Conservation (phyloP, 2,329 filamentous ascomycete species). For the Colletotrichum abscissum region DNA sequence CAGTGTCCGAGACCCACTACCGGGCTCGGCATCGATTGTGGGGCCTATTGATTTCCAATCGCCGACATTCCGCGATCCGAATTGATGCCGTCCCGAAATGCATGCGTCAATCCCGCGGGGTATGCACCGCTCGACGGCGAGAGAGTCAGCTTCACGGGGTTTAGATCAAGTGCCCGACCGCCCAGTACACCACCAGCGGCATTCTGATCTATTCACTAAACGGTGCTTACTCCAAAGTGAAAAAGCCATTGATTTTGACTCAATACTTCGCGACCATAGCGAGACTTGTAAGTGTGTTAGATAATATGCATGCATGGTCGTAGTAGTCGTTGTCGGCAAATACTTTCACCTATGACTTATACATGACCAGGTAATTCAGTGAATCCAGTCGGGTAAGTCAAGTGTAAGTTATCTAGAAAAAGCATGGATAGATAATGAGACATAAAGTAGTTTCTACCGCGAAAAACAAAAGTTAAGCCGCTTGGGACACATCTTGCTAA, state of each 20-base stretch:
- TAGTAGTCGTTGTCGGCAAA: too few relatives aligned
- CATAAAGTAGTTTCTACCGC: too few relatives aligned
- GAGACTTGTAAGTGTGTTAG: too few relatives aligned
- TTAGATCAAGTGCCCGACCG: background rate
- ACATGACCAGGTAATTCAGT: too few relatives aligned
- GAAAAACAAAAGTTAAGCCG: background rate
- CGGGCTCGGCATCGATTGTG: conserved; percentile 1
- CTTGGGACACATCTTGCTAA: accelerated
- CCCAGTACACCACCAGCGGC: background rate
- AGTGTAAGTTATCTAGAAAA: too few relatives aligned
- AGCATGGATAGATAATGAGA: too few relatives aligned
- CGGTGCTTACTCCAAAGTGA: background rate
- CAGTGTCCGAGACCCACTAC: conserved; percentile 5
- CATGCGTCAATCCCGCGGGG: background rate
- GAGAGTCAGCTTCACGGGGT: background rate
- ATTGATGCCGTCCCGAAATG: background rate
- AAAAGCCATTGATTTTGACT: background rate
- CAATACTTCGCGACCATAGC: background rate
- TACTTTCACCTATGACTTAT: too few relatives aligned
- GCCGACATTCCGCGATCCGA: background rate
- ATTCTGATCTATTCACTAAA: background rate
- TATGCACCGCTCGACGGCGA: background rate
- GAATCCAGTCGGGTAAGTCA: too few relatives aligned
- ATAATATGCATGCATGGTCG: too few relatives aligned
- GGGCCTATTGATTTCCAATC: conserved; percentile 19